phyloP scores from a whole-genome alignment of 169 alveolate genomes.

The Cryptosporidium sp. region DNA sequence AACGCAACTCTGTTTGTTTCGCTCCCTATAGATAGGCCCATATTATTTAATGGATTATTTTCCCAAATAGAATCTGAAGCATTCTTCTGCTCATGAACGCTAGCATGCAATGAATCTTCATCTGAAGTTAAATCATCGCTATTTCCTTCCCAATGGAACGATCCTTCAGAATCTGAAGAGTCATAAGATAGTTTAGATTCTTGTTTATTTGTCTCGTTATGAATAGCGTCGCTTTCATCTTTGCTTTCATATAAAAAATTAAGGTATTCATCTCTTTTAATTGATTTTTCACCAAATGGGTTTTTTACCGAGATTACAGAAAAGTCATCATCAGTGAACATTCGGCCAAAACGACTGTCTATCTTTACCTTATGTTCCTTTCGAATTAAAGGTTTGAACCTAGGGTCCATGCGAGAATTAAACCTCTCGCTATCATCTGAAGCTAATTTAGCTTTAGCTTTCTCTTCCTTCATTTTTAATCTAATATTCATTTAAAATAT shows the following conservation, averaged over 20 bases:
- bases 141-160: conserved; percentile 76
- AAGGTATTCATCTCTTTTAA: conserved; percentile 71
- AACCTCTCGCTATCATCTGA: not conserved
- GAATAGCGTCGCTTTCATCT: conserved; percentile 49
- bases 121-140: conserved; percentile 38
- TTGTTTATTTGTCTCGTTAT: conserved; percentile 12
- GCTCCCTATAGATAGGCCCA: conserved; percentile 82
- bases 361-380: conserved; percentile 82
- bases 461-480: not conserved
- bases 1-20: conserved; percentile 93
- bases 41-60: conserved; percentile 46
- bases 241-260: conserved; percentile 62
- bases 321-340: conserved; percentile 83
- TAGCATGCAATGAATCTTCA: not conserved
- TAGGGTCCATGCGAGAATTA: conserved; percentile 78
- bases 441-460: not conserved
- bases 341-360: conserved; percentile 83
- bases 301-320: conserved; percentile 80
- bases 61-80: conserved; percentile 43
- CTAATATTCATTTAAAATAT: not conserved
- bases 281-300: conserved; percentile 82
- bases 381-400: conserved; percentile 81
- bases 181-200: not conserved
- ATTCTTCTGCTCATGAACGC: not conserved
- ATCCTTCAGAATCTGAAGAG: conserved; percentile 45